These are phyloP conservation scores for Leishmania gerbilli DNA, from an alignment of 208 protist species.

Conservation along the genomic window DNA sequence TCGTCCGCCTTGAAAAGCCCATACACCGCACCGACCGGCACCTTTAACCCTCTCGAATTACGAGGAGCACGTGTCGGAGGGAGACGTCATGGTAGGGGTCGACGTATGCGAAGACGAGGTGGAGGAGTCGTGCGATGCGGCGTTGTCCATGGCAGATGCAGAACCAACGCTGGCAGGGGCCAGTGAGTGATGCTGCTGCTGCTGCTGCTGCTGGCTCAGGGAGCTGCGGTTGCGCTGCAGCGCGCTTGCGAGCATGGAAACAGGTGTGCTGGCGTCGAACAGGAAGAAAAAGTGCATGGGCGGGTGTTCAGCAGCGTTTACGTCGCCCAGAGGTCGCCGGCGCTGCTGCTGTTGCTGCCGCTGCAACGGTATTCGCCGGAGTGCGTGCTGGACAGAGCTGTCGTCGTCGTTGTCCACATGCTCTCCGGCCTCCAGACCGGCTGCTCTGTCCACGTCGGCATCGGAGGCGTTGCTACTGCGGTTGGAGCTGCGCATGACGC, in stretches of 20 bases:
- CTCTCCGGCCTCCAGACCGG: background rate
- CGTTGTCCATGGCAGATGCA: background rate
- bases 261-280: conserved; percentile 22
- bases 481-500: background rate
- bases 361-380: background rate
- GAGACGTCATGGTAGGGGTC: background rate
- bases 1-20: background rate
- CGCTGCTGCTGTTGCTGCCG: conserved; percentile 4
- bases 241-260: conserved; percentile 10
- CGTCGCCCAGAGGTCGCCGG: background rate
- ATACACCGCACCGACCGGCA: background rate
- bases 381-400: background rate
- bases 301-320: background rate
- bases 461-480: background rate
- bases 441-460: background rate
- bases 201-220: background rate
- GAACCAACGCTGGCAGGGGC: background rate
- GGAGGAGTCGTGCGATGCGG: background rate
- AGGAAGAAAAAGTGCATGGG: conserved; percentile 7
- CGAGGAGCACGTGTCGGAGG: background rate
- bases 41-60: background rate
- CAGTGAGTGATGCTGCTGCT: background rate
- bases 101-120: background rate
- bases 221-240: background rate
- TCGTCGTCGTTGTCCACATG: background rate